phyloP scores from a whole-genome alignment of 495 filamentous ascomycete genomes.

The Penicillium coffeae region DNA sequence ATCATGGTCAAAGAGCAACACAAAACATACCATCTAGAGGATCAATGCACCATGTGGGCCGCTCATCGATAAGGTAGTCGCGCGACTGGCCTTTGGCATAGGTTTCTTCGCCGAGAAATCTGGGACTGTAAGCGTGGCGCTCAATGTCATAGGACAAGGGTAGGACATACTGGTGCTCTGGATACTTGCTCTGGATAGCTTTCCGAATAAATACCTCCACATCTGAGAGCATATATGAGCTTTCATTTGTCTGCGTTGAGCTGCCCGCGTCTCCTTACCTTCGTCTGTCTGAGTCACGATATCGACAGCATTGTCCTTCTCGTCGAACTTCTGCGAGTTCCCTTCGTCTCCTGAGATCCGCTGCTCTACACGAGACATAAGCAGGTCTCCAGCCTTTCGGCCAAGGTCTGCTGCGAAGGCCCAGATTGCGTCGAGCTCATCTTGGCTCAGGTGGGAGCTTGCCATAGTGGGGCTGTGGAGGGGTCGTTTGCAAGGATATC shows the following conservation, averaged over 20 bases:
- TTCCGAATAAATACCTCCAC: slow-evolving; percentile 62
- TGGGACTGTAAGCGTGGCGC: slow-evolving; percentile 16
- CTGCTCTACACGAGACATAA: slow-evolving; percentile 50
- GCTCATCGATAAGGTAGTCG: slow-evolving; percentile 57
- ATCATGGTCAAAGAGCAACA: not conserved
- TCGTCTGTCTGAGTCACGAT: slow-evolving; percentile 69
- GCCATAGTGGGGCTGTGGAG: slow-evolving; percentile 12
- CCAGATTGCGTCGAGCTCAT: slow-evolving; percentile 58
- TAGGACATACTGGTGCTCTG: slow-evolving; percentile 53
- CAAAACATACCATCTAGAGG: slow-evolving; percentile 53
- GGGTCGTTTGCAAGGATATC: not conserved
- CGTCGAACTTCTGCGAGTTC: slow-evolving; percentile 25
- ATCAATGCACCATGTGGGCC: slow-evolving; percentile 68
- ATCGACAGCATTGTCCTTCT: slow-evolving; percentile 67
- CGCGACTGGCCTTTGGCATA: slow-evolving; percentile 57
- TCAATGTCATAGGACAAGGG: not conserved
- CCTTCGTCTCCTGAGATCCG: slow-evolving; percentile 28
- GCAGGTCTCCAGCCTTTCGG: slow-evolving; percentile 57
- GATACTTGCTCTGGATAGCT: slow-evolving; percentile 53
- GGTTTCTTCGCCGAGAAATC: slow-evolving; percentile 68
- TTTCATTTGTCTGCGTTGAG: slow-evolving; percentile 13
- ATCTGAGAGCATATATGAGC: slow-evolving; percentile 45
- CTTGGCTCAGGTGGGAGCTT: slow-evolving; percentile 21
- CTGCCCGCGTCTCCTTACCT: slow-evolving; percentile 35
- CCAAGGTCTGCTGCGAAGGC: slow-evolving; percentile 61